Conservation (phyloP, 2,329 filamentous ascomycete genomes). For the Xylaria multiplex region DNA sequence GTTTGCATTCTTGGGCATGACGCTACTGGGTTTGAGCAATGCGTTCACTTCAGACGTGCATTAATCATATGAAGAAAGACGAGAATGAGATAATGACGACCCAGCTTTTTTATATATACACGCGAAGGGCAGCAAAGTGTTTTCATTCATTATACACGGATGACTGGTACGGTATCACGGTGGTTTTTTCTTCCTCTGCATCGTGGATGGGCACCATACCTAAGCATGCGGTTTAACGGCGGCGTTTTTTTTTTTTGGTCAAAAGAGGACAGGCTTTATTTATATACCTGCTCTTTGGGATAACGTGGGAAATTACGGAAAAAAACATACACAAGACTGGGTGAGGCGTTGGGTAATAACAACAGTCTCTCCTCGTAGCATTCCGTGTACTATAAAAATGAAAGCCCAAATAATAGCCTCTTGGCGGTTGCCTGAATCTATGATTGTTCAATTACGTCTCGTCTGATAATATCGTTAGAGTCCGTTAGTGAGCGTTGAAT, state of each 20-base stretch:
- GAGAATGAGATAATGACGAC: constrained; percentile 10
- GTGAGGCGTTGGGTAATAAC: background rate
- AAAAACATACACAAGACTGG: background rate
- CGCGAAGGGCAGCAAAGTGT: background rate
- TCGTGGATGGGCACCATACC: constrained; percentile 2
- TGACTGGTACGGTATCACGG: constrained; percentile 10
- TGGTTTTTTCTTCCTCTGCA: constrained; percentile 1
- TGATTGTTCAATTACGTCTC: background rate
- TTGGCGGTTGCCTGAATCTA: background rate
- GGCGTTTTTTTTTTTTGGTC: constrained; percentile 18
- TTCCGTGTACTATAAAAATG: constrained; percentile 3
- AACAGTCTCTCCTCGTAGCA: background rate
- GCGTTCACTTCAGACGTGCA: constrained; percentile 75
- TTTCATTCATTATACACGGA: background rate
- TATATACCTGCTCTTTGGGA: constrained; percentile 18
- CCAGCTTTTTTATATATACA: constrained; percentile 3
- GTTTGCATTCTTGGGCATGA: constrained; percentile 89
- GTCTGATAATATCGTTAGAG: background rate
- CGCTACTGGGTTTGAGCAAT: constrained; percentile 83
- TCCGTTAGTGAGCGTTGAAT: background rate
- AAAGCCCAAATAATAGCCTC: constrained; percentile 11
- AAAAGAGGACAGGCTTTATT: background rate
- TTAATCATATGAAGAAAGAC: constrained; percentile 40
- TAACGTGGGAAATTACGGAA: constrained; percentile 1
- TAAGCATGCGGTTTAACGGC: background rate